phyloP scores from a whole-genome alignment of 164 flowering plant genomes.

The Tetrastigma voinierianum region DNA sequence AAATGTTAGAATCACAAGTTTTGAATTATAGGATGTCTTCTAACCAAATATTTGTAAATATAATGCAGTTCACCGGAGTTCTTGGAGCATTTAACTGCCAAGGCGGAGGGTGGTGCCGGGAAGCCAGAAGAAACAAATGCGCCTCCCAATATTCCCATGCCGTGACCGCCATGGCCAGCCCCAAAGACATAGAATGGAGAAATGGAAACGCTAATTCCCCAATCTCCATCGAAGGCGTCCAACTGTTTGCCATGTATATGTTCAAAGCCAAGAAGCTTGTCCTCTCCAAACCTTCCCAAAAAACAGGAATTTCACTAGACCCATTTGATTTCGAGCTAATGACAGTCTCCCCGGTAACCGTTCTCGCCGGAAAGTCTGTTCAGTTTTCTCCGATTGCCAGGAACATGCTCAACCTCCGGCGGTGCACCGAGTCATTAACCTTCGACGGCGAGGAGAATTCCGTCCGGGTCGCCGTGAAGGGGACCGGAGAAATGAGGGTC shows the following conservation, averaged over 20 bases:
- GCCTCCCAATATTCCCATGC: constrained; percentile 44
- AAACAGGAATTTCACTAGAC: constrained; percentile 47
- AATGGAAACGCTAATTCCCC: constrained; percentile 39
- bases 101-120: constrained; percentile 88
- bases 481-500: constrained; percentile 65
- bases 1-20: no score
- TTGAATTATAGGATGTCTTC: no score
- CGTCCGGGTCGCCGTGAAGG: constrained; percentile 58
- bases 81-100: constrained; percentile 69
- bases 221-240: constrained; percentile 41
- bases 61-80: constrained; percentile 53
- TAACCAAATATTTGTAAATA: no score
- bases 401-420: constrained; percentile 84
- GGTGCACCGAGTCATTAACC: constrained; percentile 62
- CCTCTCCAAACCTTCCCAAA: constrained; percentile 39
- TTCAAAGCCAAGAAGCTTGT: constrained; percentile 47
- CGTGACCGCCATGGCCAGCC: constrained; percentile 36
- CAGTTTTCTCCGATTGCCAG: constrained; percentile 82
- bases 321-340: constrained; percentile 78
- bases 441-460: constrained; percentile 16
- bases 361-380: constrained; percentile 22
- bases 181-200: constrained; percentile 70
- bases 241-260: constrained; percentile 57
- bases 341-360: constrained; percentile 63
- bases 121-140: constrained; percentile 54